phyloP scores from a whole-genome alignment of 2,329 filamentous ascomycete genomes.

The Geosmithia morbida region DNA sequence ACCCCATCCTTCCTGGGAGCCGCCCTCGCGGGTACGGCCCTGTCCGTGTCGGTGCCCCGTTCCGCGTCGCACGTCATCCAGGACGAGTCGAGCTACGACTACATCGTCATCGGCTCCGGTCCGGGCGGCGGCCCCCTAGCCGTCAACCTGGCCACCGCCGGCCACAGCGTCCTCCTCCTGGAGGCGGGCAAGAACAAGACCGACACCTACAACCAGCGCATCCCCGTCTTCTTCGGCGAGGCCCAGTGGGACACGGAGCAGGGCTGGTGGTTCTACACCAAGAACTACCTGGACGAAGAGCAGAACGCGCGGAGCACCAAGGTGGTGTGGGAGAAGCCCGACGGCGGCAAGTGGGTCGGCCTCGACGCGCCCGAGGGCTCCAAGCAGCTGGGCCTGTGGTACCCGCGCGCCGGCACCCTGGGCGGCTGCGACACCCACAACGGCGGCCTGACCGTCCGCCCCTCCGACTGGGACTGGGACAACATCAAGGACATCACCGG shows the following conservation, averaged over 20 bases:
- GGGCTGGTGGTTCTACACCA: conserved; percentile 8
- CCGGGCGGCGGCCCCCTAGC: conserved; percentile 40
- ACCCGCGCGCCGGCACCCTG: conserved; percentile 11
- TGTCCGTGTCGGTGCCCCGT: not conserved
- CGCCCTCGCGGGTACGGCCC: not conserved
- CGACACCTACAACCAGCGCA: conserved; percentile 27
- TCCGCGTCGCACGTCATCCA: not conserved
- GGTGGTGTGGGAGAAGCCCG: conserved; percentile 5
- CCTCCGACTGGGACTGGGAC: conserved; percentile 33
- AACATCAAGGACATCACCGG: conserved; percentile 32
- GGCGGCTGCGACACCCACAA: conserved; percentile 20
- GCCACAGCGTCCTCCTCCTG: conserved; percentile 41
- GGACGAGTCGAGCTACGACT: conserved; percentile 27
- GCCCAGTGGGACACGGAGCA: conserved; percentile 11
- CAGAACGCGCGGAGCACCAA: conserved; percentile 5
- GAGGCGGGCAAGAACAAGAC: conserved; percentile 28
- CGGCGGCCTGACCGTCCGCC: conserved; percentile 29
- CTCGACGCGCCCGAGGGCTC: conserved; percentile 6
- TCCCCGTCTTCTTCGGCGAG: conserved; percentile 12
- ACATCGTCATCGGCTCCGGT: conserved; percentile 44
- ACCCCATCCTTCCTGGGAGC: not conserved
- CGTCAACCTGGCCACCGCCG: conserved; percentile 38
- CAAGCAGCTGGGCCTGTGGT: conserved; percentile 13
- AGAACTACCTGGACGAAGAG: conserved; percentile 7
- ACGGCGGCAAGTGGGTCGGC: conserved; percentile 6